phyloP scores from a whole-genome alignment of 2,329 filamentous ascomycete genomes.

The Monosporascus sp. region DNA sequence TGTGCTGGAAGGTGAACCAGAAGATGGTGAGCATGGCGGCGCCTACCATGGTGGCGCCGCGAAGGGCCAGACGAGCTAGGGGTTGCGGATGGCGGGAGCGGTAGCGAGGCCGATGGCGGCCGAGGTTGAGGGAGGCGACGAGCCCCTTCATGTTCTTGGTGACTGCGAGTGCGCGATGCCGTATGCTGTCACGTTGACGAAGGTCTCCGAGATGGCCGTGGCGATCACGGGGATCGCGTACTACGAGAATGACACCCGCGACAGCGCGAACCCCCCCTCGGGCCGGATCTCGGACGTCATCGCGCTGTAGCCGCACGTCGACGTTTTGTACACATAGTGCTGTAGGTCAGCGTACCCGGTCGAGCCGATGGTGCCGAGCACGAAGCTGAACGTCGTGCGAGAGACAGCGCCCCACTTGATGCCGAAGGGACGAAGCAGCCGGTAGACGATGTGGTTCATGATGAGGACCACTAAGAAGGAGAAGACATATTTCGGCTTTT shows the following conservation, averaged over 20 bases:
- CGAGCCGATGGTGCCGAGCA: slow-evolving; percentile 35
- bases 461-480: slow-evolving; percentile 28
- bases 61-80: slow-evolving; percentile 39
- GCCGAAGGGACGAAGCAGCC: slow-evolving; percentile 28
- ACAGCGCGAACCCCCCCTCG: slow-evolving; percentile 15
- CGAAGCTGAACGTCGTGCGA: slow-evolving; percentile 41
- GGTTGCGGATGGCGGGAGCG: slow-evolving; percentile 39
- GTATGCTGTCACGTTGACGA: slow-evolving; percentile 54
- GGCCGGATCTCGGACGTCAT: slow-evolving; percentile 23
- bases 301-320: slow-evolving; percentile 23
- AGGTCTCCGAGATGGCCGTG: slow-evolving; percentile 47
- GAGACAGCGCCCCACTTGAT: slow-evolving; percentile 38
- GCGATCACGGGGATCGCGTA: slow-evolving; percentile 42
- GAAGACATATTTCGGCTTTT: neutral
- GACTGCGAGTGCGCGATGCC: slow-evolving; percentile 77
- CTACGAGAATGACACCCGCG: slow-evolving; percentile 20
- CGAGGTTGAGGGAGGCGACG: slow-evolving; percentile 63
- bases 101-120: slow-evolving; percentile 58
- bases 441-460: slow-evolving; percentile 37
- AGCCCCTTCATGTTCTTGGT: slow-evolving; percentile 73
- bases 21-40: slow-evolving; percentile 20
- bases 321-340: slow-evolving; percentile 25
- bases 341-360: slow-evolving; percentile 22
- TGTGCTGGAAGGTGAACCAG: slow-evolving; percentile 23
- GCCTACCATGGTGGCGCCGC: slow-evolving; percentile 23